Percentiles rank a stretch among this genome's conserved stretches.
Evolutionary conservation across 805 yeast genomes (phyloP).

Genomic region (Martiniozyma abietophila): DNA sequence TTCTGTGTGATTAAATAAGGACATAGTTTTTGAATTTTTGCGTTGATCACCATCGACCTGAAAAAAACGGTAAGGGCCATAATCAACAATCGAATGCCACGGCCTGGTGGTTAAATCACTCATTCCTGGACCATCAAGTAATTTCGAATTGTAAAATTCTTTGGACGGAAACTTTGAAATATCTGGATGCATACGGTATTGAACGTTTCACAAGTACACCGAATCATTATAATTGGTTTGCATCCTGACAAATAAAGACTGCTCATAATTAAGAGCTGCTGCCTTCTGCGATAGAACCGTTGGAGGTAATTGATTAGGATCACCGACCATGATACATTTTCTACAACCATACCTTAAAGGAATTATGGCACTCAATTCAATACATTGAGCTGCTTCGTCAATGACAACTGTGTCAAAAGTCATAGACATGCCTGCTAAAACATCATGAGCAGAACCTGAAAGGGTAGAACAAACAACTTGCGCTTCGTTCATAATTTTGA

Average conservation of each 20-base stretch:
- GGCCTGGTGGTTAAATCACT: slow-evolving; percentile 45
- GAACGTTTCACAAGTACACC: slow-evolving; percentile 74
- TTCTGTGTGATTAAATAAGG: slow-evolving; percentile 64
- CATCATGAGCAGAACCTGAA: slow-evolving; percentile 91
- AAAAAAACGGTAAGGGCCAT: slow-evolving; percentile 74
- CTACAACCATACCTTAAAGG: slow-evolving; percentile 88
- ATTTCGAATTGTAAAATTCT: slow-evolving; percentile 66
- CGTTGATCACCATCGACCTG: slow-evolving; percentile 60
- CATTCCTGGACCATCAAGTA: slow-evolving; percentile 78
- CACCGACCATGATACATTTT: slow-evolving; percentile 95
- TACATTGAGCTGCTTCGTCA: slow-evolving; percentile 97
- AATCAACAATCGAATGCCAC: slow-evolving; percentile 58
- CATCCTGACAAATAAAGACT: slow-evolving; percentile 90
- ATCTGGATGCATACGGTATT: slow-evolving; percentile 95
- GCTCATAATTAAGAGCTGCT: slow-evolving; percentile 70
- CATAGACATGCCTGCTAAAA: slow-evolving; percentile 63
- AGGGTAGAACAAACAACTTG: slow-evolving; percentile 86
- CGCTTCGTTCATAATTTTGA: slow-evolving; percentile 59
- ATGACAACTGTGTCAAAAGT: slow-evolving; percentile 84
- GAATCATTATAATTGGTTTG: slow-evolving; percentile 53
- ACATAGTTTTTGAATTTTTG: slow-evolving; percentile 54
- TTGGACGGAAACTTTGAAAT: slow-evolving; percentile 81
- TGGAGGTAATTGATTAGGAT: slow-evolving; percentile 96
- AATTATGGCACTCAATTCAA: slow-evolving; percentile 82
- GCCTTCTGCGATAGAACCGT: slow-evolving; percentile 90